Base-by-base conservation (phyloP, 1,139 yeast genomes). In the Meyerozyma guilliermondii region DNA sequence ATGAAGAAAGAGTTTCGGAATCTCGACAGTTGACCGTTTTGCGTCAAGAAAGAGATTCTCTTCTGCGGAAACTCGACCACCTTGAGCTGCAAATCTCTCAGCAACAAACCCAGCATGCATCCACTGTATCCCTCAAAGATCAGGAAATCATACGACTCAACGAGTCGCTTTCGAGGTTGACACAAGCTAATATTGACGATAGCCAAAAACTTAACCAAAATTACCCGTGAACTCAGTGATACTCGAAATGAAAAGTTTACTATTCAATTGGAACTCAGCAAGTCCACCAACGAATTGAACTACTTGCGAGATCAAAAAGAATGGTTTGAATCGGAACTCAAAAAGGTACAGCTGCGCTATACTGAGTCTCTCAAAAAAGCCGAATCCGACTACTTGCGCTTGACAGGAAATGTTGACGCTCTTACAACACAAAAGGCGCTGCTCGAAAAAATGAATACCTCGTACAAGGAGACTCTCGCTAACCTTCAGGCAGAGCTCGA, bases 271-370 rank as follows among this genome's bases (percentile, higher is more conserved):
- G 68, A 68, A 23, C 55, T 74, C 20, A 61, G 71, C 9, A 73
- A 73, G 47, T 59, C 65, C 9, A 55, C 65, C 16, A 68, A 68
- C 50, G 74, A 70, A 50, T 54, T 59, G 2, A 39, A 60, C 1
- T 70, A 66, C 48, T 58, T 63, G 34, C 61, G 59, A 37, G 61
- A 63, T 30, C 75, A 71, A 49, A 69, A 66, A 35, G 51, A 56
- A 6, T 78, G 82, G 82, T 78, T 63, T 52, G 80, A 78, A 50
- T 52, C 55, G 3, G 82, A 78, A 50, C 60, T 79, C 47, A 61
- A 59, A 37, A 46, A 59, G 6, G 57, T 65, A 13, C 78, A 72
- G 50, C 52, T 50, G 9, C 58, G 68, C 39, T 68, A 62, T 42
- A 66, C 76, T 2, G 72, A 68, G 10, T 53, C 70, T 36, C 59